Evolutionary conservation across 2,329 filamentous ascomycete species (phyloP).

Genomic region (Dactylellina cionopaga): DNA sequence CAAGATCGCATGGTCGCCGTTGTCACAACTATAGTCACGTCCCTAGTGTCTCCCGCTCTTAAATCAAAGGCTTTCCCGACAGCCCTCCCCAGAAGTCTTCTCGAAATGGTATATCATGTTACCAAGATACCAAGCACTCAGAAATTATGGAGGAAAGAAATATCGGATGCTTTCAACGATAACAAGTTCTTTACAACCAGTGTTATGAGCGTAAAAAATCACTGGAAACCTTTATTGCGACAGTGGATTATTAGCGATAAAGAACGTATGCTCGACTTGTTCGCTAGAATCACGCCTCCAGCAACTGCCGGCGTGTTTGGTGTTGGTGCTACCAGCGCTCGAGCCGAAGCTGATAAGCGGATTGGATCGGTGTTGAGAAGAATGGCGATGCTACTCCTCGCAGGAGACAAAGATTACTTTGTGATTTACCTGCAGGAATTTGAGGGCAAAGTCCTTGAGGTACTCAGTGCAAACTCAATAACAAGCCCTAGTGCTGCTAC

Average conservation of each 20-base stretch:
- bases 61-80: slow-evolving; percentile 87
- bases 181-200: slow-evolving; percentile 81
- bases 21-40: slow-evolving; percentile 81
- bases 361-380: slow-evolving; percentile 89
- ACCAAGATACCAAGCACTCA: slow-evolving; percentile 80
- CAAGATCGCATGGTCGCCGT: slow-evolving; percentile 83
- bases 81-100: slow-evolving; percentile 76
- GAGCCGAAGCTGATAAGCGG: slow-evolving; percentile 92
- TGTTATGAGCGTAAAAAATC: slow-evolving; percentile 71
- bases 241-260: slow-evolving; percentile 90
- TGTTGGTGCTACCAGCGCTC: slow-evolving; percentile 92
- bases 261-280: slow-evolving; percentile 82
- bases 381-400: slow-evolving; percentile 80
- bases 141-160: slow-evolving; percentile 92
- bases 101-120: slow-evolving; percentile 80
- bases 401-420: slow-evolving; percentile 80
- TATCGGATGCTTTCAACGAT: slow-evolving; percentile 92
- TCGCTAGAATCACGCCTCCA: slow-evolving; percentile 81
- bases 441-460: slow-evolving; percentile 84
- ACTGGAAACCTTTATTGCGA: slow-evolving; percentile 84
- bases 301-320: slow-evolving; percentile 96
- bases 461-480: slow-evolving; percentile 81
- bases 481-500: slow-evolving; percentile 93
- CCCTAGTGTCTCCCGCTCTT: slow-evolving; percentile 81
- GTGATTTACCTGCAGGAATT: slow-evolving; percentile 77